phyloP scores from a whole-genome alignment of 495 filamentous ascomycete genomes.

The Penicillium roqueforti region DNA sequence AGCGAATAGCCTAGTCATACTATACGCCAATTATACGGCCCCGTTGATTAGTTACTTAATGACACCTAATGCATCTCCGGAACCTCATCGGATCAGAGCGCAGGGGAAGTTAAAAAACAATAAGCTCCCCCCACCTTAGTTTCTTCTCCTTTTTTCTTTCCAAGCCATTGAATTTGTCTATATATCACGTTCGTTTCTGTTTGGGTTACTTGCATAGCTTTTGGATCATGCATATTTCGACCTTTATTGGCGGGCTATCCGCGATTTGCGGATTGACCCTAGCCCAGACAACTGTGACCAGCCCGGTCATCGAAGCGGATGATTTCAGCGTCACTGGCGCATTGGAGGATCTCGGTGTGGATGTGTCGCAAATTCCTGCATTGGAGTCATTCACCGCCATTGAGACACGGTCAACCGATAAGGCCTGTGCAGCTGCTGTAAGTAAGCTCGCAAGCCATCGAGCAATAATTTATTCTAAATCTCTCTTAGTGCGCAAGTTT shows the following conservation, averaged over 20 bases:
- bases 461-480: not conserved
- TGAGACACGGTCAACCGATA: conserved; percentile 10
- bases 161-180: not conserved
- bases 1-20: not conserved
- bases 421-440: conserved; percentile 13
- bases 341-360: conserved; percentile 12
- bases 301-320: conserved; percentile 3
- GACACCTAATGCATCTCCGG: not conserved
- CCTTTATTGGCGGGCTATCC: conserved; percentile 11
- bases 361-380: conserved; percentile 16
- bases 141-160: not conserved
- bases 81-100: conserved; percentile 3
- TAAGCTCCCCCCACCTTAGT: not conserved
- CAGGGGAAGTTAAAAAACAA: not conserved
- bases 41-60: not conserved
- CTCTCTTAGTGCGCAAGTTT: conserved; percentile 12
- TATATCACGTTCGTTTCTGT: not conserved
- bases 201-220: too few relatives aligned
- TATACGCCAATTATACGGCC: not conserved
- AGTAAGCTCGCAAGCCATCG: not conserved
- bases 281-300: not conserved
- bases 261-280: conserved; percentile 4
- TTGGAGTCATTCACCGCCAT: conserved; percentile 9
- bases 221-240: conserved; percentile 9
- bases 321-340: conserved; percentile 16